Conservation (phyloP, 768 basidiomycete genomes). For the Lactifluus echinatus region DNA sequence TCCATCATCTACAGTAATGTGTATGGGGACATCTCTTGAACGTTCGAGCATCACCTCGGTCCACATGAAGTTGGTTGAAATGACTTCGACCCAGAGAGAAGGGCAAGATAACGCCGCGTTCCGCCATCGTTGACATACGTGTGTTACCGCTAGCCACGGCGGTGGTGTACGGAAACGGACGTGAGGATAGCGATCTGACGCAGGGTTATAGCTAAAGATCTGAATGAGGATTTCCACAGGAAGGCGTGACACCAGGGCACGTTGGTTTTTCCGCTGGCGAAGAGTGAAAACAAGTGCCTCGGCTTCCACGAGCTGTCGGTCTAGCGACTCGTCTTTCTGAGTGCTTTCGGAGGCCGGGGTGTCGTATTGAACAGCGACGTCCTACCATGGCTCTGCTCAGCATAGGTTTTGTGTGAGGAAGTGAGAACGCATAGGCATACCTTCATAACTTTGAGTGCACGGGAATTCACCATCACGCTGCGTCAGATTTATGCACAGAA, state of each 20-base stretch:
- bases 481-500: background rate
- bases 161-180: slow-evolving; percentile 10
- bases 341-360: background rate
- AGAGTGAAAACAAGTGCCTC: slow-evolving; percentile 4
- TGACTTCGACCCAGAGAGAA: slow-evolving; percentile 14
- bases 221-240: slow-evolving; percentile 16
- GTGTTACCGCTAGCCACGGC: slow-evolving; percentile 14
- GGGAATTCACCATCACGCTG: background rate
- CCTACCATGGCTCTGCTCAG: background rate
- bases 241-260: slow-evolving; percentile 14
- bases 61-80: slow-evolving; percentile 15
- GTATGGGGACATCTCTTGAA: slow-evolving; percentile 12
- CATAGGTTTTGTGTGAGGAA: background rate
- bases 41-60: slow-evolving; percentile 15
- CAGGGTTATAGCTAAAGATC: slow-evolving; percentile 14
- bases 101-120: slow-evolving; percentile 11
- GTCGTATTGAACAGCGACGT: slow-evolving; percentile 10
- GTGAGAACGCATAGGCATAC: background rate
- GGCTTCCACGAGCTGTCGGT: slow-evolving; percentile 4
- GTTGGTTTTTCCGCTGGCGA: slow-evolving; percentile 14
- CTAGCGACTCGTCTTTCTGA: slow-evolving; percentile 1
- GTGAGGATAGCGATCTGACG: slow-evolving; percentile 11
- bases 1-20: slow-evolving; percentile 12
- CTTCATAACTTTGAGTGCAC: background rate
- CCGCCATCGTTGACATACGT: slow-evolving; percentile 18